Evolutionary conservation across 2,329 filamentous ascomycete species (phyloP), one percentile per base, ranked within the genome.

Genomic region (Sporothrix dimorphospora): DNA sequence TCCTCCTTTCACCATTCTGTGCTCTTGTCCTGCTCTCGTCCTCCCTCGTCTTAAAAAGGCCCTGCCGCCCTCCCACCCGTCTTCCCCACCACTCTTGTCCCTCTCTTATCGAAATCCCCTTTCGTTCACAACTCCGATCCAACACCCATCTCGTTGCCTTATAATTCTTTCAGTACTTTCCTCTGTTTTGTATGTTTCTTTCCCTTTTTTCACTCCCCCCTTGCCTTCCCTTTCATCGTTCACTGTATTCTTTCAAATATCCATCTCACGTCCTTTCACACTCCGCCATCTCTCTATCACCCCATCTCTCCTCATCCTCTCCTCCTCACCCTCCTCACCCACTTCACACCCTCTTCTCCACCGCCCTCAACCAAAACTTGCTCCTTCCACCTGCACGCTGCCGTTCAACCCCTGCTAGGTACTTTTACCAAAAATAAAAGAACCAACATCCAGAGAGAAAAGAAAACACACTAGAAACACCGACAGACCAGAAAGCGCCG

Each of bases 361-460:
- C 65, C 34, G 45, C 30, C 55, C 30, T 19, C 40, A 42, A 42
- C 45, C 30, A 55, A n/a, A 38, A n/a, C 51, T 34, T 47, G 24
- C 40, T 42, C 24, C 55, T 49, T 55, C 66, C 65, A 53, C 38
- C 69, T 71, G 59, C 59, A 71, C 57, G 63, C 57, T 71, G 49
- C 70, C 70, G 70, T 67, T 11, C 47, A 27, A 21, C 70, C 59
- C 70, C 70, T 71, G 59, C 30, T 71, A 57, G 70, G 59, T 49
- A 45, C 45, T 65, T 66, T 69, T 57, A 38, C 40, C 59, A 53
- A 49, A 67, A 53, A 66, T 47, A 24, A 38, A 71, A 57, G 24
- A n/a, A 27, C n/a, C 11, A 49, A 63, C 51, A 45, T 65, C 34
- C 14, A 21, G 19, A 70, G 66, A 69, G 51, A 57, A 51, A 19